Evolutionary conservation across 352 stramenopile species (phyloP).

Genomic region (Phytophthora niederhauseri): DNA sequence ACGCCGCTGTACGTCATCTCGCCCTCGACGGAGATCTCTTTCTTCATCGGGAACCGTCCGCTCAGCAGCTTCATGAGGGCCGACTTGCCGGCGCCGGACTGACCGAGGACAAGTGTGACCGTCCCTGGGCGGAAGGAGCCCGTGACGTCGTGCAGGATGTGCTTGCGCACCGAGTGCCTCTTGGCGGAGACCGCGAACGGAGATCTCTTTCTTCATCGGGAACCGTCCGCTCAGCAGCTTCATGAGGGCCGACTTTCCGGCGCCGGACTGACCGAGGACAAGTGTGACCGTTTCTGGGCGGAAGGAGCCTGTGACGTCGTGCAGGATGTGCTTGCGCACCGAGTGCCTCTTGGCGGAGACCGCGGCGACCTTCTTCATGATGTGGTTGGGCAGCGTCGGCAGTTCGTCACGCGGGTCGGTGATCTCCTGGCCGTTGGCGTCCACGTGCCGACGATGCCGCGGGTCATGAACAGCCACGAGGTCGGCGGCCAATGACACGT

Average conservation of each 20-base stretch:
- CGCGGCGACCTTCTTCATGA: conserved; percentile 43
- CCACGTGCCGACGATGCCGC: conserved; percentile 10
- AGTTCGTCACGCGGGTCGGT: conserved; percentile 25
- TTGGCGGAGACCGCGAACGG: too few relatives aligned
- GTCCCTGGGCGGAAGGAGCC: conserved; percentile 21
- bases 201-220: conserved; percentile 18
- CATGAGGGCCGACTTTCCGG: conserved; percentile 22
- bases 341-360: conserved; percentile 46
- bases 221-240: conserved; percentile 23
- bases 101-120: conserved; percentile 15
- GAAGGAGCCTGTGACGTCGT: conserved; percentile 21
- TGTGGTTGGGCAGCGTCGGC: conserved; percentile 53
- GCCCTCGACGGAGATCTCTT: conserved; percentile 16
- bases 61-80: conserved; percentile 24
- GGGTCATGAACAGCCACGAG: conserved; percentile 41
- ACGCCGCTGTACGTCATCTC: conserved; percentile 20
- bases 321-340: conserved; percentile 22
- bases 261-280: conserved; percentile 13
- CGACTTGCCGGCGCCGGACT: conserved; percentile 17
- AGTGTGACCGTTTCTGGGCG: conserved; percentile 18
- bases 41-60: conserved; percentile 17
- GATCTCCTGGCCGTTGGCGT: conserved; percentile 9
- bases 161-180: conserved; percentile 35
- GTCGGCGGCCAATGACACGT: conserved; percentile 57
- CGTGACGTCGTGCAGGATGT: conserved; percentile 21